A percentile compares a stretch with the other conserved stretches of the same genome.
Conservation (phyloP, 192 early-diverging fungal species). For the Allomyces arbusculus region DNA sequence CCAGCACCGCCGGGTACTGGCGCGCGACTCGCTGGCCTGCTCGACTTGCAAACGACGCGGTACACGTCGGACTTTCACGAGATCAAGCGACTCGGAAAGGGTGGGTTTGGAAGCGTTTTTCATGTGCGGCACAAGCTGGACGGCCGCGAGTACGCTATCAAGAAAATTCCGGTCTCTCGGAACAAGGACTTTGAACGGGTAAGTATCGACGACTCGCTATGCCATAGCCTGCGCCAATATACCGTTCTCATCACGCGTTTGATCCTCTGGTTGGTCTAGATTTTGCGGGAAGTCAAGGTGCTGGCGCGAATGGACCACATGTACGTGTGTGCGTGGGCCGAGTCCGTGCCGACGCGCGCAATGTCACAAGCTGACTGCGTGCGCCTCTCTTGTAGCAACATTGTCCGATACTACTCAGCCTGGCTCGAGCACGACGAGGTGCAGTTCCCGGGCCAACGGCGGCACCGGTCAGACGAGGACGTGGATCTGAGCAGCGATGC, state of each 20-base stretch:
- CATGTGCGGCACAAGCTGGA: conserved; percentile 74
- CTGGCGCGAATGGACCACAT: conserved; percentile 58
- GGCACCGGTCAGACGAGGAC: not conserved
- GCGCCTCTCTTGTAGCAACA: conserved; percentile 27
- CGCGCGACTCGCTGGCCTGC: conserved; percentile 19
- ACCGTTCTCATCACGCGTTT: no score
- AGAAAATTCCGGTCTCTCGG: conserved; percentile 51
- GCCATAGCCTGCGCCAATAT: no score
- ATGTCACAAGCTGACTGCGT: no score
- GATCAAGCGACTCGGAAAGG: conserved; percentile 56
- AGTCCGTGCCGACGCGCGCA: no score
- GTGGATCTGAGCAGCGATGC: no score
- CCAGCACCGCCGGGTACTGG: conserved; percentile 1
- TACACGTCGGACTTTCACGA: conserved; percentile 73
- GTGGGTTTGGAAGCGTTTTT: conserved; percentile 79
- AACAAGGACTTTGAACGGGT: conserved; percentile 11
- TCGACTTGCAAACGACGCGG: conserved; percentile 37
- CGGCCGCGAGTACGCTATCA: conserved; percentile 76
- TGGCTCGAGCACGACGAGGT: conserved; percentile 60
- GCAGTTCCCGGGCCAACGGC: conserved; percentile 3
- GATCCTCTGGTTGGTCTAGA: conserved; percentile 16
- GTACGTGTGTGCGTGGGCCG: no score
- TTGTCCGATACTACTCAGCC: conserved; percentile 78
- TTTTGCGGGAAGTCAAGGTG: conserved; percentile 77
- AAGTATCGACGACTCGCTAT: not conserved